A percentile compares a stretch with the other conserved stretches of the same genome.
phyloP scores from a whole-genome alignment of 1,284 basidiomycete species.

The Jaminaea rosea region DNA sequence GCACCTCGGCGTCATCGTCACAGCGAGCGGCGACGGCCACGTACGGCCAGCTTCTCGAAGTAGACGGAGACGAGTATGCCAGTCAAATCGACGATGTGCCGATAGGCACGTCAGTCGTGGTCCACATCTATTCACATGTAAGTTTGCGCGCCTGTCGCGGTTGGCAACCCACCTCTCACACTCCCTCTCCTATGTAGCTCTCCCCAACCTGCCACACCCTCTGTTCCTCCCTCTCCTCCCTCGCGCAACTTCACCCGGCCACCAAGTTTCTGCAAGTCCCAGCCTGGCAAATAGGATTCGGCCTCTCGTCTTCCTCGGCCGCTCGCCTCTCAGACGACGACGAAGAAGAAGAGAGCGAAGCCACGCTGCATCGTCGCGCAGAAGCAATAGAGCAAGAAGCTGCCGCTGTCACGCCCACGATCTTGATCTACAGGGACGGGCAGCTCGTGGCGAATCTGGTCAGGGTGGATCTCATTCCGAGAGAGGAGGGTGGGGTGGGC shows the following conservation, averaged over 20 bases:
- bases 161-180: background rate
- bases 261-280: constrained; percentile 37
- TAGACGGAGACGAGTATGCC: constrained; percentile 30
- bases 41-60: constrained; percentile 36
- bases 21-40: too few species aligned
- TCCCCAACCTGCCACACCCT: constrained; percentile 26
- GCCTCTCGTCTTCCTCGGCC: constrained; percentile 3
- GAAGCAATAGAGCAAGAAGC: constrained; percentile 5
- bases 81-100: constrained; percentile 29
- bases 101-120: constrained; percentile 18
- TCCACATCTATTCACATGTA: constrained; percentile 37
- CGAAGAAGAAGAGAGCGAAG: constrained; percentile 16
- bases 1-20: too few species aligned
- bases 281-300: constrained; percentile 32
- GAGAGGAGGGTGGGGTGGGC: constrained; percentile 19
- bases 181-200: constrained; percentile 1
- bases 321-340: constrained; percentile 12
- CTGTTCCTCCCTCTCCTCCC: constrained; percentile 17
- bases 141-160: constrained; percentile 2
- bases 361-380: background rate
- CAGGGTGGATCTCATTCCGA: constrained; percentile 22
- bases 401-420: constrained; percentile 27
- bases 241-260: constrained; percentile 25
- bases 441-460: constrained; percentile 32
- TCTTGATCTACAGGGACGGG: constrained; percentile 30